A percentile compares a stretch with the other conserved stretches of the same genome.
These are phyloP conservation scores for Xylariales sp. DNA, from an alignment of 2,329 filamentous ascomycete genomes.

Conservation along the genomic window DNA sequence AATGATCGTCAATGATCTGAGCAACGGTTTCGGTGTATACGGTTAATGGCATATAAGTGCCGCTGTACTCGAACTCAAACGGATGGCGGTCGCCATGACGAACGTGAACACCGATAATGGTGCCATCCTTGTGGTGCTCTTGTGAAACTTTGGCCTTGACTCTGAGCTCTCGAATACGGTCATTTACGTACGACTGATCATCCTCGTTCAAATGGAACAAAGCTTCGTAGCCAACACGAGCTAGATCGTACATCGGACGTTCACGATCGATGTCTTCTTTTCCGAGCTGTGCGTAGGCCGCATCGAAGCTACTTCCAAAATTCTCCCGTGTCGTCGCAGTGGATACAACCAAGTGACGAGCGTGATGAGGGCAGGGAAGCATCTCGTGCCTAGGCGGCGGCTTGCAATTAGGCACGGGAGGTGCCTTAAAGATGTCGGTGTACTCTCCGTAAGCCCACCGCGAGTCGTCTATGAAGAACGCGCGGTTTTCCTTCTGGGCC, in stretches of 20 bases:
- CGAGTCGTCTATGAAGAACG: conserved; percentile 82
- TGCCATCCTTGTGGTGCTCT: conserved; percentile 42
- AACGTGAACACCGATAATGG: conserved; percentile 69
- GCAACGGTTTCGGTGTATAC: conserved; percentile 59
- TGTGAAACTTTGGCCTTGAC: conserved; percentile 37
- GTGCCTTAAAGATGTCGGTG: conserved; percentile 64
- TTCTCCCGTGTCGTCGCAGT: conserved; percentile 60
- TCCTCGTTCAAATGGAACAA: conserved; percentile 66
- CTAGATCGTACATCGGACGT: conserved; percentile 62
- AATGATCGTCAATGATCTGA: conserved; percentile 46
- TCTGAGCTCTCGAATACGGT: conserved; percentile 54
- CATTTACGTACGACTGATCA: conserved; percentile 61
- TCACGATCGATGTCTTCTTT: conserved; percentile 48
- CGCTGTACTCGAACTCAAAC: conserved; percentile 69
- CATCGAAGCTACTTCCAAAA: conserved; percentile 57
- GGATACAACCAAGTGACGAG: conserved; percentile 71
- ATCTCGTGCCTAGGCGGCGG: conserved; percentile 72
- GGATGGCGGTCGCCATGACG: conserved; percentile 78
- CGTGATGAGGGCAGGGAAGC: conserved; percentile 73
- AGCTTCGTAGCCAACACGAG: conserved; percentile 65
- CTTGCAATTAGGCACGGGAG: conserved; percentile 61
- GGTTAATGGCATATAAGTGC: conserved; percentile 73
- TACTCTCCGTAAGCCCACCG: conserved; percentile 80
- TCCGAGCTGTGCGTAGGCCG: conserved; percentile 44
- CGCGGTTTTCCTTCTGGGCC: conserved; percentile 66